phyloP scores from a whole-genome alignment of 1,139 yeast species.

The Petasospora rhodanensis region DNA sequence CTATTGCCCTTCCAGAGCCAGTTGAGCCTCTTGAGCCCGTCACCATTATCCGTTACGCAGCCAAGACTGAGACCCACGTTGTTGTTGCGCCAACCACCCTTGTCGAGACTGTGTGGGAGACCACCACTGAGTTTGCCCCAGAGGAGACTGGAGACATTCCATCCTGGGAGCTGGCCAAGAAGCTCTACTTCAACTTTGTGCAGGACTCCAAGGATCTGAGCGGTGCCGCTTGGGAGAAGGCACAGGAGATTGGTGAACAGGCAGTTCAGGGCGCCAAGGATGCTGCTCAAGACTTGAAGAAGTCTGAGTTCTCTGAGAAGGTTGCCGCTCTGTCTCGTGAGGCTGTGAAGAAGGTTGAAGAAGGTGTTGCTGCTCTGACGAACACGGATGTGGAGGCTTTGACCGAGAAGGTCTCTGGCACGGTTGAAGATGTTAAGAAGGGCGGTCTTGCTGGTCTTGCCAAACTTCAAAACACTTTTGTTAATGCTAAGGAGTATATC shows the following conservation, averaged over 20 bases:
- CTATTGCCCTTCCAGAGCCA: too few species aligned
- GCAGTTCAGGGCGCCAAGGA: neutral
- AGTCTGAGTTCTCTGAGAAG: too few species aligned
- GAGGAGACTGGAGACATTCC: conserved; percentile 4
- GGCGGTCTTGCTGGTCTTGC: too few species aligned
- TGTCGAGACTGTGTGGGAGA: conserved; percentile 8
- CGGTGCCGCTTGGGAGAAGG: conserved; percentile 3
- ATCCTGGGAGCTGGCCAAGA: conserved; percentile 11
- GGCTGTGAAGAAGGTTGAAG: too few species aligned
- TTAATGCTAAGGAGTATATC: too few species aligned
- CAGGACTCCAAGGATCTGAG: conserved; percentile 4
- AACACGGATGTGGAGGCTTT: too few species aligned
- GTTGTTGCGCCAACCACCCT: conserved; percentile 6
- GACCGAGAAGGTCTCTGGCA: too few species aligned
- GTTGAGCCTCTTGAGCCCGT: too few species aligned
- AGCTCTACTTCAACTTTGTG: conserved; percentile 5
- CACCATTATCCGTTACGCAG: conserved; percentile 13
- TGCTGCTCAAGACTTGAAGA: neutral
- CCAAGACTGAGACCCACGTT: conserved; percentile 15
- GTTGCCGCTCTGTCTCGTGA: too few species aligned
- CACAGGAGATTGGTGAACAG: conserved; percentile 1
- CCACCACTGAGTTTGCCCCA: neutral
- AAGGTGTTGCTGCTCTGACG: neutral
- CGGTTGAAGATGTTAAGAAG: too few species aligned
- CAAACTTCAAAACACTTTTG: too few species aligned